These are phyloP conservation scores for Sarcomyxa edulis DNA, from an alignment of 768 basidiomycete species.

Conservation along the genomic window DNA sequence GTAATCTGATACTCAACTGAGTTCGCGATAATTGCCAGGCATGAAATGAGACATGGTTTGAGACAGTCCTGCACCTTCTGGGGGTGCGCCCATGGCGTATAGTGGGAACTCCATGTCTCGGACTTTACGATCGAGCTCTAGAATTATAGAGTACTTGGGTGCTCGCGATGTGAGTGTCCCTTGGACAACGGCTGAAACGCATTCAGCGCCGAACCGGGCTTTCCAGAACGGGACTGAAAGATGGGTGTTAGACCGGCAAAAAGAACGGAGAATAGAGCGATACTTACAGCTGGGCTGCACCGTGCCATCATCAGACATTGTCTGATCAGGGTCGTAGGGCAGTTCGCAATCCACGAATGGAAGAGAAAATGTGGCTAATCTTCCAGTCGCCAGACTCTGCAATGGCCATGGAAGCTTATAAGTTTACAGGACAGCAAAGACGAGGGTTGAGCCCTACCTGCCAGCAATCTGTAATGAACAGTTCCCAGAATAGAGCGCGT, in stretches of 20 bases:
- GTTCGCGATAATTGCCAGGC: slow-evolving; percentile 68
- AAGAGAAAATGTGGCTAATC: slow-evolving; percentile 62
- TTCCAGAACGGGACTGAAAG: slow-evolving; percentile 64
- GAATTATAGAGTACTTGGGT: slow-evolving; percentile 55
- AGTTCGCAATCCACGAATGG: slow-evolving; percentile 72
- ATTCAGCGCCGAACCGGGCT: slow-evolving; percentile 61
- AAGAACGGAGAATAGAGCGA: background rate
- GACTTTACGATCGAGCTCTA: slow-evolving; percentile 62
- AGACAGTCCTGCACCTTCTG: slow-evolving; percentile 44
- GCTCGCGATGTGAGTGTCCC: slow-evolving; percentile 61
- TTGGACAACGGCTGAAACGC: slow-evolving; percentile 63
- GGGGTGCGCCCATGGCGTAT: slow-evolving; percentile 49
- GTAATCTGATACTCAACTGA: slow-evolving; percentile 44
- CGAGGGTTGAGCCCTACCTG: slow-evolving; percentile 37
- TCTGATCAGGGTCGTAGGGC: slow-evolving; percentile 55
- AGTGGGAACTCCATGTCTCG: slow-evolving; percentile 64
- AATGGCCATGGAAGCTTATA: slow-evolving; percentile 1
- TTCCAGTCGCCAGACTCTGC: slow-evolving; percentile 66
- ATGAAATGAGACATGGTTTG: slow-evolving; percentile 72
- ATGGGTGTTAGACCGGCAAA: slow-evolving; percentile 3
- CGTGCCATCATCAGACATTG: slow-evolving; percentile 52
- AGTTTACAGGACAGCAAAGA: slow-evolving; percentile 2
- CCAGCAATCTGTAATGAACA: slow-evolving; percentile 73
- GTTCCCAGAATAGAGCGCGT: slow-evolving; percentile 66
- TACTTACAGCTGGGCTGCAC: slow-evolving; percentile 55